These are phyloP conservation scores for Vachellia pachyceras DNA, from an alignment of 306 rosid genomes.

Conservation along the genomic window DNA sequence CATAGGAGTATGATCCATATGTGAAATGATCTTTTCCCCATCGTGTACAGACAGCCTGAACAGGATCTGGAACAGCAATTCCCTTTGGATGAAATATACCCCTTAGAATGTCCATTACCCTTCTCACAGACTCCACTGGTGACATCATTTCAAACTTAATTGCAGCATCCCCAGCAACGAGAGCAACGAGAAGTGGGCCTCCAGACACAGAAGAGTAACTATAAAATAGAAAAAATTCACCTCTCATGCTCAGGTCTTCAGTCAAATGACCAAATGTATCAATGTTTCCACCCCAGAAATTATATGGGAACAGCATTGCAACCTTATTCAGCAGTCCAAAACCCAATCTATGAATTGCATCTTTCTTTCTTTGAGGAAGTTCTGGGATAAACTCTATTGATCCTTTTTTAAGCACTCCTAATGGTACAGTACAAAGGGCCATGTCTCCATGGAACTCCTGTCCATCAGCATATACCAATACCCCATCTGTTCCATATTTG, in stretches of 20 bases:
- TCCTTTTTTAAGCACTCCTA: slow-evolving; percentile 84
- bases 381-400: slow-evolving; percentile 73
- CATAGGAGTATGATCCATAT: slow-evolving; percentile 81
- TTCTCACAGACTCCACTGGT: slow-evolving; percentile 80
- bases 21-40: slow-evolving; percentile 86
- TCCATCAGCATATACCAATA: slow-evolving; percentile 61
- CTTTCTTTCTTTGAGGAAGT: slow-evolving; percentile 86
- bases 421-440: slow-evolving; percentile 85
- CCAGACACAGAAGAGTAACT: slow-evolving; percentile 94
- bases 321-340: slow-evolving; percentile 89
- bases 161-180: slow-evolving; percentile 90
- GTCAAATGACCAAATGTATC: slow-evolving; percentile 91
- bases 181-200: slow-evolving; percentile 86
- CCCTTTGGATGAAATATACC: slow-evolving; percentile 81
- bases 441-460: slow-evolving; percentile 73
- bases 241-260: slow-evolving; percentile 83
- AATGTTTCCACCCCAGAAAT: slow-evolving; percentile 92
- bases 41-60: slow-evolving; percentile 83
- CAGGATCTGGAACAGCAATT: slow-evolving; percentile 76
- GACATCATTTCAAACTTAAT: slow-evolving; percentile 89
- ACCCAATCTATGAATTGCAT: slow-evolving; percentile 82
- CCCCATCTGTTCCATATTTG: slow-evolving; percentile 80
- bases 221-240: slow-evolving; percentile 87
- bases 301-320: slow-evolving; percentile 78
- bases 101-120: slow-evolving; percentile 71